Percentiles rank a stretch among this genome's conserved stretches.
phyloP scores from a whole-genome alignment of 148 eudicot species.

The Amaranthus palmeri region DNA sequence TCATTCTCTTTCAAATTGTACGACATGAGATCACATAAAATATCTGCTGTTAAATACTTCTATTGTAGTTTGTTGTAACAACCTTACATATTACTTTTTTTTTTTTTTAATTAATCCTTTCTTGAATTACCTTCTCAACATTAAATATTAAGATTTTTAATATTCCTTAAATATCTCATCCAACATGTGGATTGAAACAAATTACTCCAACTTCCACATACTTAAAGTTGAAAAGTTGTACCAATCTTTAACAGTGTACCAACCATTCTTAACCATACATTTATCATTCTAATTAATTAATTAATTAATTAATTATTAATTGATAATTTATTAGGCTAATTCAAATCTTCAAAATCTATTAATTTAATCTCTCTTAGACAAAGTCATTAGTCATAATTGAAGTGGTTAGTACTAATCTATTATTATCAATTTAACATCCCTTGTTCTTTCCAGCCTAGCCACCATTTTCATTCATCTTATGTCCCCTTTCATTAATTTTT shows the following conservation, averaged over 20 bases:
- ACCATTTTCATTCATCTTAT: not conserved
- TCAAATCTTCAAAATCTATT: not conserved
- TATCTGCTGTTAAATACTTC: too few relatives aligned
- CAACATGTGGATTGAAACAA: slow-evolving; percentile 18
- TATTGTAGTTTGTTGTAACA: too few relatives aligned
- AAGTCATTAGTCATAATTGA: slow-evolving; percentile 9
- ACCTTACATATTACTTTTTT: too few relatives aligned
- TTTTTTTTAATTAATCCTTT: not conserved
- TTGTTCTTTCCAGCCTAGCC: not conserved
- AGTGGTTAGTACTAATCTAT: not conserved
- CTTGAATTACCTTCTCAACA: too few relatives aligned
- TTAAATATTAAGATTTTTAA: not conserved
- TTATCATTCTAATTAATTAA: not conserved
- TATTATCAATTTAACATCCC: not conserved
- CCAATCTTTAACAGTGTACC: not conserved
- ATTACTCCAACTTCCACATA: slow-evolving; percentile 8
- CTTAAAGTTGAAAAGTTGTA: not conserved
- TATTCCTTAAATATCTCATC: slow-evolving; percentile 1
- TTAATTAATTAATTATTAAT: not conserved
- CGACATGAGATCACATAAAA: too few relatives aligned
- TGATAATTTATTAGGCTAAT: not conserved
- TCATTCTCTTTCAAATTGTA: too few relatives aligned
- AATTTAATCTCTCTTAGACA: not conserved
- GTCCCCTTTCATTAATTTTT: not conserved
- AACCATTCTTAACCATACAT: slow-evolving; percentile 13